Percentiles rank a stretch among this genome's conserved stretches.
Conservation (phyloP, 2,329 filamentous ascomycete genomes). For the Piedraia hortae region DNA sequence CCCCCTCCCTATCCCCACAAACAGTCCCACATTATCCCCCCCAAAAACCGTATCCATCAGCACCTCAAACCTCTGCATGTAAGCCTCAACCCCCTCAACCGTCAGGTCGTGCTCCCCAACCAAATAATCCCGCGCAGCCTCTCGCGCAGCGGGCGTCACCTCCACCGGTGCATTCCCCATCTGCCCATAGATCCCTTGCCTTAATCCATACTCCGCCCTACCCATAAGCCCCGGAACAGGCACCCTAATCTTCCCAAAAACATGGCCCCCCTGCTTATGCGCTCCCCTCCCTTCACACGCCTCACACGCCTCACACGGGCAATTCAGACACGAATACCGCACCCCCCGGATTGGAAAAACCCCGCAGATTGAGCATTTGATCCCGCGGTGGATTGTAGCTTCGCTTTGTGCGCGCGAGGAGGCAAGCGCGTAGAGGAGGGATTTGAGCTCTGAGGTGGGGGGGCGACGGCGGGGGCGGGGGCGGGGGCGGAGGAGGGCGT, state of each 20-base stretch:
- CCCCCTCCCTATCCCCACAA: constrained; percentile 66
- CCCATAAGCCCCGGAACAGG: constrained; percentile 71
- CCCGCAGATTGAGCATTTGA: constrained; percentile 73
- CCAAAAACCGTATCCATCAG: constrained; percentile 68
- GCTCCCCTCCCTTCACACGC: constrained; percentile 49
- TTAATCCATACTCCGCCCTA: constrained; percentile 40
- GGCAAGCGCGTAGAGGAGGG: no score
- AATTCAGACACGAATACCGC: constrained; percentile 85
- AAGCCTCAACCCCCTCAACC: constrained; percentile 62
- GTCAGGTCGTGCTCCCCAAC: constrained; percentile 34
- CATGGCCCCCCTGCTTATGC: constrained; percentile 60
- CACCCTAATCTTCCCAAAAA: constrained; percentile 88
- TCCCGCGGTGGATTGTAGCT: constrained; percentile 84
- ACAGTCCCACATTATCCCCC: constrained; percentile 49
- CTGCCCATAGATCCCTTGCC: constrained; percentile 35
- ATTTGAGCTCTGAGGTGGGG: no score
- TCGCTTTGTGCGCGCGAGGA: no score
- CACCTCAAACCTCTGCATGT: constrained; percentile 93
- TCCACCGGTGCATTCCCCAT: constrained; percentile 33
- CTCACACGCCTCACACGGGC: constrained; percentile 84
- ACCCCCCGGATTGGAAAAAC: constrained; percentile 74
- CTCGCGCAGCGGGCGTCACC: no score
- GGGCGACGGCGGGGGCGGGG: no score
- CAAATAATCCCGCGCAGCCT: no score
- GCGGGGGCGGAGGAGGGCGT: no score